Evolutionary conservation across 2,329 filamentous ascomycete species (phyloP), one percentile per base, ranked within the genome.

Genomic region (Harringtonia lauricola): DNA sequence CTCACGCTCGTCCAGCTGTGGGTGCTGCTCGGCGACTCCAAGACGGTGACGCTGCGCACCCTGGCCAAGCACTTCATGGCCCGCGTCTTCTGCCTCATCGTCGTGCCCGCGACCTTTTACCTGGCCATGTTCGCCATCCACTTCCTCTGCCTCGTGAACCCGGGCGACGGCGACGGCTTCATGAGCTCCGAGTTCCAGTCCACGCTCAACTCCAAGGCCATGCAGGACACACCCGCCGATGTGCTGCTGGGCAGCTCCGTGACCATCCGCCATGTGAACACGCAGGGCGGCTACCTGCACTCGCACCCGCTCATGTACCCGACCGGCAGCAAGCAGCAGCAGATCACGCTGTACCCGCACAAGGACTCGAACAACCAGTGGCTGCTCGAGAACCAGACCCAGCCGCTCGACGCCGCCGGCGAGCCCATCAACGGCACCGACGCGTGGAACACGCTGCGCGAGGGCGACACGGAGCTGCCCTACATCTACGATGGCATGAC

Each of bases 171-270:
- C 43, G 92, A 98, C 63, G 92, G 92, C 44, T 98, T 98, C 71
- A 98, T 98, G 92, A 95, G 89, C 59, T 95, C 90, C 44, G 92
- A 98, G 60, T 98, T 98, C 71, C 92, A 98, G 67, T 85, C 92
- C 28, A 96, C 92, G 2, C 72, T 98, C 52, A 98, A 96, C 68
- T 89, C 81, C 57, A 98, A 96, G 71, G 81, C 78, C 42, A 98
- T 98, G 92, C 82, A 87, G 59, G 88, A 94, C 63, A 88, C 94
- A 6, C 83, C 92, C 2, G 92, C 86, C 26, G 89, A 98, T 64
- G 83, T 98, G 46, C 81, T 84, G 24, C 83, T 92, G 56, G 92
- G 92, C 47, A 94, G 88, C 60, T 79, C 85, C 51, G 75, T 98
- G 56, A 81, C 72, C 51, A 75, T 98, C 54, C 85, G 92, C 54